Conservation (phyloP, 1,139 yeast genomes). For the Zygosaccharomyces sapae region DNA sequence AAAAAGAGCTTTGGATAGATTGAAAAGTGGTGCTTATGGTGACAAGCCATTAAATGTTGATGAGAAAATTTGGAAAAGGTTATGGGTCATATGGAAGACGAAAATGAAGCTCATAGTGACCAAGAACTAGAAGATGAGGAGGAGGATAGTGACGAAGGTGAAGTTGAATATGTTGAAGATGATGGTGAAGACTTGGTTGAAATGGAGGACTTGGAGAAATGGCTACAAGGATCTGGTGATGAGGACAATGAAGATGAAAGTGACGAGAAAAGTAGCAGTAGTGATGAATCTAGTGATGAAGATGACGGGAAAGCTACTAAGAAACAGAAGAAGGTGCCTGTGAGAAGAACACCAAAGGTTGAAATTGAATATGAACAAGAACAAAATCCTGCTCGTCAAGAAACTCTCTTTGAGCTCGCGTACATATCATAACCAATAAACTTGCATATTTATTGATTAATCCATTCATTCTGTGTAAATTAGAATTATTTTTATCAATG, state of each 20-base stretch:
- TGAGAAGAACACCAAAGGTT: slow-evolving; percentile 65
- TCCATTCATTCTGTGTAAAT: slow-evolving; percentile 8
- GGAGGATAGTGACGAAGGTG: slow-evolving; percentile 67
- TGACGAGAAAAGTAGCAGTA: slow-evolving; percentile 29
- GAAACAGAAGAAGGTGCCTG: slow-evolving; percentile 43
- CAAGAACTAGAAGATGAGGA: slow-evolving; percentile 56
- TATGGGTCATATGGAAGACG: slow-evolving; percentile 66
- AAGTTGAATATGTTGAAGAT: slow-evolving; percentile 81
- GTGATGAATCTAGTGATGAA: slow-evolving; percentile 40
- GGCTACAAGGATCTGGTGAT: slow-evolving; percentile 67
- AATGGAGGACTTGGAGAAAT: slow-evolving; percentile 83
- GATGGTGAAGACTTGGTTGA: slow-evolving; percentile 85
- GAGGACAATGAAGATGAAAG: slow-evolving; percentile 43
- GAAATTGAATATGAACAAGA: slow-evolving; percentile 85
- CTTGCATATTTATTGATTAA: slow-evolving; percentile 8
- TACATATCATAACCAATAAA: too few species aligned
- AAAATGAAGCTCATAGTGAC: slow-evolving; percentile 57
- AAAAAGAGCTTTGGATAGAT: slow-evolving; percentile 89
- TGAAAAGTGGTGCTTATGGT: slow-evolving; percentile 97
- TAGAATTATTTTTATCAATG: slow-evolving; percentile 3
- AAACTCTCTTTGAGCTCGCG: slow-evolving; percentile 15
- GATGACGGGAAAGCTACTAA: slow-evolving; percentile 40
- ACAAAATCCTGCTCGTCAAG: slow-evolving; percentile 31
- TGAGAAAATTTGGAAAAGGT: slow-evolving; percentile 94
- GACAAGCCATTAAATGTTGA: slow-evolving; percentile 96